These are phyloP conservation scores for bread wheat (Triticum aestivum) DNA, from an alignment of 176 grass and related monocot genomes.

Conservation along the genomic window DNA sequence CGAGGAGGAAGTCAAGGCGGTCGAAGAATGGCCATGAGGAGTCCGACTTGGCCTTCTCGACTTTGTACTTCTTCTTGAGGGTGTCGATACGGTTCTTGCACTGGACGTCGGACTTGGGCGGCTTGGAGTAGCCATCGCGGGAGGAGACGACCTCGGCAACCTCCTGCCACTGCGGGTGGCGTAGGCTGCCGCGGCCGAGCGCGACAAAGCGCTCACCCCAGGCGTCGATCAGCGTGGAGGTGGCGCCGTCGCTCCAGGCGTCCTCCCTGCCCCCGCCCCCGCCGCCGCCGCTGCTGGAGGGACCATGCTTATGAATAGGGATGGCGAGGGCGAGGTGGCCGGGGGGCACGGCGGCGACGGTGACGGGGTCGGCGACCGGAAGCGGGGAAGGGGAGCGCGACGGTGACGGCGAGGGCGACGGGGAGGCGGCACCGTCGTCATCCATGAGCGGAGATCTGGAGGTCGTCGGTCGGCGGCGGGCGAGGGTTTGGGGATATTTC, in stretches of 20 bases:
- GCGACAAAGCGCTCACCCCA: conserved; percentile 93
- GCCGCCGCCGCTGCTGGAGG: conserved; percentile 26
- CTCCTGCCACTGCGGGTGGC: conserved; percentile 97
- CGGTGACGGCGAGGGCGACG: conserved; percentile 34
- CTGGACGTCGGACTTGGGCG: conserved; percentile 74
- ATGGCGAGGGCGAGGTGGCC: conserved; percentile 66
- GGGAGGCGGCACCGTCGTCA: conserved; percentile 40
- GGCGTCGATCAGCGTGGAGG: conserved; percentile 91
- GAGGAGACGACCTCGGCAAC: conserved; percentile 89
- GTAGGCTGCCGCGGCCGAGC: conserved; percentile 85
- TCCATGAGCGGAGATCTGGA: conserved; percentile 40
- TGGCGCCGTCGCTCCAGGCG: conserved; percentile 94
- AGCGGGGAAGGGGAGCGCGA: conserved; percentile 31
- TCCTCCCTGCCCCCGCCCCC: conserved; percentile 76
- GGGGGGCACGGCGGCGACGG: conserved; percentile 50
- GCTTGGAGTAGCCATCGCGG: conserved; percentile 80
- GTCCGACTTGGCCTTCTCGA: conserved; percentile 57
- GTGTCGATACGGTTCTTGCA: conserved; percentile 99
- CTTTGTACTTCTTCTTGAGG: conserved; percentile 99
- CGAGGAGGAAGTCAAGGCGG: conserved; percentile 82
- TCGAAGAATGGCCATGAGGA: conserved; percentile 74
- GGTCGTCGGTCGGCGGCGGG: conserved; percentile 22
- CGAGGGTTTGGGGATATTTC: conserved; percentile 56
- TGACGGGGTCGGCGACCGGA: conserved; percentile 40
- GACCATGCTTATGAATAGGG: conserved; percentile 59